These are phyloP conservation scores for Castanea crenata DNA, from an alignment of 306 rosid genomes.

Conservation along the genomic window DNA sequence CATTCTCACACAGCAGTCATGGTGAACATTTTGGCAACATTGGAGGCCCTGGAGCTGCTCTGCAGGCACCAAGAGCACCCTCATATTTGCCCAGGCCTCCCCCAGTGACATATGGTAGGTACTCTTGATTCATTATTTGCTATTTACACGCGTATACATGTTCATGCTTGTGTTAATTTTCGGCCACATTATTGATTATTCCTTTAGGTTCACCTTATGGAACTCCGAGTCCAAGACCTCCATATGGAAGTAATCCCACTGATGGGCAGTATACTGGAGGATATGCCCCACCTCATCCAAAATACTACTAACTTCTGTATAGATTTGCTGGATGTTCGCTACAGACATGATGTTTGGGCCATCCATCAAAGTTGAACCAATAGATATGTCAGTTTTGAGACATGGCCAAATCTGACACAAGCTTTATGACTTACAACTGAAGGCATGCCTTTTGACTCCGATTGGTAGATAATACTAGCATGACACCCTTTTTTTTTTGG, in stretches of 20 bases:
- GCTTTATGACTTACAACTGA: neutral
- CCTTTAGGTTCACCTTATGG: slow-evolving; percentile 38
- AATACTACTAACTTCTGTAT: slow-evolving; percentile 19
- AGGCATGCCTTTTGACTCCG: neutral
- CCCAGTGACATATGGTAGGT: slow-evolving; percentile 25
- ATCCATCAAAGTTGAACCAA: neutral
- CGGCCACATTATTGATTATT: slow-evolving; percentile 9
- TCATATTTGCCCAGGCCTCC: neutral
- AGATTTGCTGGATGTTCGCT: slow-evolving; percentile 11
- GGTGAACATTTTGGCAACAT: slow-evolving; percentile 10
- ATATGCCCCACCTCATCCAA: slow-evolving; percentile 24
- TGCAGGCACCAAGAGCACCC: neutral
- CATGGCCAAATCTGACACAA: neutral
- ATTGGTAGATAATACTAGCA: neutral
- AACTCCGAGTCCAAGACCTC: slow-evolving; percentile 29
- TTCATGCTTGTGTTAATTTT: neutral
- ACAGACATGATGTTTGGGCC: neutral
- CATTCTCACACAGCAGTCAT: neutral
- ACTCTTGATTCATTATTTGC: neutral
- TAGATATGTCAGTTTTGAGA: neutral
- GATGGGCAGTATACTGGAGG: slow-evolving; percentile 23
- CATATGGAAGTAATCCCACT: slow-evolving; percentile 21
- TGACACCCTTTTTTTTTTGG: neutral
- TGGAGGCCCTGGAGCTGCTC: slow-evolving; percentile 11
- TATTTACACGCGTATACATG: neutral